Conservation (phyloP, 2,329 filamentous ascomycete species). For the Nannizzia gypsea region DNA sequence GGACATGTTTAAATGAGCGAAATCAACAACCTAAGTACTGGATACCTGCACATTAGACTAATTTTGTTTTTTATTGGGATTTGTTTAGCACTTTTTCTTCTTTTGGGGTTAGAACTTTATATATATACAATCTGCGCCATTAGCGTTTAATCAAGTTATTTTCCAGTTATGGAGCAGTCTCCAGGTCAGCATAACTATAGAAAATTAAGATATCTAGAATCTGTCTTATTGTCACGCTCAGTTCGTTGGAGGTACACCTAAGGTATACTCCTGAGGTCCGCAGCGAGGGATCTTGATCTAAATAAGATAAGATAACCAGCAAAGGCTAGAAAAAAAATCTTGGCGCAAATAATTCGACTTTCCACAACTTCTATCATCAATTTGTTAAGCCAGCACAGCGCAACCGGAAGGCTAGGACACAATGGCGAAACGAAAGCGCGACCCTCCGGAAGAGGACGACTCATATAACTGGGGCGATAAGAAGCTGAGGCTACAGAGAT, state of each 20-base stretch:
- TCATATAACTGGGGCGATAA: slow-evolving; percentile 17
- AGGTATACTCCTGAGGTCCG: too few species aligned
- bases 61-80: neutral
- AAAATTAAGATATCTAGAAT: neutral
- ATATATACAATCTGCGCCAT: neutral
- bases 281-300: too few species aligned
- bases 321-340: neutral
- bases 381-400: neutral
- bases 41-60: neutral
- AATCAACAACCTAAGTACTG: too few species aligned
- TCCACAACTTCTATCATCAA: neutral
- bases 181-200: neutral
- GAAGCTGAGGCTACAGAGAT: slow-evolving; percentile 24
- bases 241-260: too few species aligned
- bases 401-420: neutral
- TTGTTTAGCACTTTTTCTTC: neutral
- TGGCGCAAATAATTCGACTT: slow-evolving; percentile 1
- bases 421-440: slow-evolving; percentile 32
- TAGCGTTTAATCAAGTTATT: neutral
- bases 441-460: slow-evolving; percentile 20
- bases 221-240: too few species aligned
- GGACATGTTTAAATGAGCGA: slow-evolving; percentile 6
- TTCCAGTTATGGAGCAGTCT: neutral
- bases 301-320: neutral
- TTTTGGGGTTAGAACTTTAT: neutral